phyloP scores from a whole-genome alignment of 1,139 yeast genomes.

The Taphrina populina region DNA sequence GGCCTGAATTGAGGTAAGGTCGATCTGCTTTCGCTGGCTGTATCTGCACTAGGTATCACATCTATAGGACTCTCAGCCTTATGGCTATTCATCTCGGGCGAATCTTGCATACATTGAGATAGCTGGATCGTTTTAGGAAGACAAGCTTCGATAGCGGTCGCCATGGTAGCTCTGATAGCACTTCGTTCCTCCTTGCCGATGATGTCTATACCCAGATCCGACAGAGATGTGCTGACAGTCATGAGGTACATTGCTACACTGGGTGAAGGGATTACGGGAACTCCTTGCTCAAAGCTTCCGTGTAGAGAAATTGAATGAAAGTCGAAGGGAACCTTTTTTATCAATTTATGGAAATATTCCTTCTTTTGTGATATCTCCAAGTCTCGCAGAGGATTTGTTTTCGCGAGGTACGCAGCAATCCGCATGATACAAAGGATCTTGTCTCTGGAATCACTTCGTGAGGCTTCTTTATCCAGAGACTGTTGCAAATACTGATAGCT shows the following conservation, averaged over 20 bases:
- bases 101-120: no score
- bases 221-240: not conserved
- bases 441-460: not conserved
- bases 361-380: not conserved
- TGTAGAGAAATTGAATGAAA: not conserved
- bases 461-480: not conserved
- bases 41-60: no score
- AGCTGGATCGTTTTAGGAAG: no score
- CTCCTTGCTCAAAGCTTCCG: conserved; percentile 3
- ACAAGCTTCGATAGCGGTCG: not conserved
- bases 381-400: not conserved
- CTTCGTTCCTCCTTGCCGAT: conserved; percentile 15
- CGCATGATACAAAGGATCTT: conserved; percentile 3
- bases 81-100: no score
- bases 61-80: no score
- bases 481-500: not conserved
- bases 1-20: not conserved
- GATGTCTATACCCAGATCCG: conserved; percentile 13
- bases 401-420: not conserved
- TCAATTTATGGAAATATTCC: not conserved
- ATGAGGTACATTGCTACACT: not conserved
- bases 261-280: conserved; percentile 2
- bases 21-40: not conserved
- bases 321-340: not conserved
- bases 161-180: not conserved